Percentiles rank a stretch among this genome's conserved stretches.
Evolutionary conservation across 208 protist genomes (phyloP).

Genomic region (Crithidia sp.): DNA sequence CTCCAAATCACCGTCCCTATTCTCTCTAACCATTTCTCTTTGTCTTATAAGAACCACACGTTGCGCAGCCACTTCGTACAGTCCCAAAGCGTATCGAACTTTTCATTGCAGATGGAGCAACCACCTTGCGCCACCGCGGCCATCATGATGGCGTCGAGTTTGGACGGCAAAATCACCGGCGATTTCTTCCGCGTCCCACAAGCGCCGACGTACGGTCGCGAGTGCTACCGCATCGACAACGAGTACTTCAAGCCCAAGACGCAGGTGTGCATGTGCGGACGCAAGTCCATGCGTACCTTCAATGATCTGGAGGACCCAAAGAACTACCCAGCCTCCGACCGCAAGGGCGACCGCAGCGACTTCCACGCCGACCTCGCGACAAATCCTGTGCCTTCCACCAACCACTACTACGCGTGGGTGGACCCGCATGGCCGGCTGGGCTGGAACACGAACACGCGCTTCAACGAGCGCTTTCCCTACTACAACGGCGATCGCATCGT

Average conservation of each 20-base stretch:
- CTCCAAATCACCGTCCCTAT: too few species aligned
- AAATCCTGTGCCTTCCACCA: not conserved
- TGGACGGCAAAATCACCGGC: conserved; percentile 19
- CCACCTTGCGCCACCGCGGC: not conserved
- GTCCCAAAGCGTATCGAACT: too few species aligned
- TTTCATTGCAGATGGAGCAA: too few species aligned
- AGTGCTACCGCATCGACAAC: conserved; percentile 22
- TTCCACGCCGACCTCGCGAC: conserved; percentile 25
- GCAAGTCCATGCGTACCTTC: conserved; percentile 19
- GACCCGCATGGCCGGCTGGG: conserved; percentile 27
- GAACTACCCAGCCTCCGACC: conserved; percentile 12
- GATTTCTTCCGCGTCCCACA: conserved; percentile 2
- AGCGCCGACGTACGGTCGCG: not conserved
- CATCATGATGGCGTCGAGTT: conserved; percentile 5
- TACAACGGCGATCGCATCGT: conserved; percentile 35
- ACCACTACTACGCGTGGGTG: conserved; percentile 23
- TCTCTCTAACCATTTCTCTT: too few species aligned
- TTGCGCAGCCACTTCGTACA: too few species aligned
- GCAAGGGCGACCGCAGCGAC: conserved; percentile 22
- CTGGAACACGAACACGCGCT: conserved; percentile 9
- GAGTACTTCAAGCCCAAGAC: conserved; percentile 11
- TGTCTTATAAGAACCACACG: too few species aligned
- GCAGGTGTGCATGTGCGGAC: conserved; percentile 17
- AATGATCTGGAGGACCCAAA: conserved; percentile 1
- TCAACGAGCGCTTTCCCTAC: conserved; percentile 19